Conservation (phyloP, 179 eudicot genomes). For the Camellia oleifera region DNA sequence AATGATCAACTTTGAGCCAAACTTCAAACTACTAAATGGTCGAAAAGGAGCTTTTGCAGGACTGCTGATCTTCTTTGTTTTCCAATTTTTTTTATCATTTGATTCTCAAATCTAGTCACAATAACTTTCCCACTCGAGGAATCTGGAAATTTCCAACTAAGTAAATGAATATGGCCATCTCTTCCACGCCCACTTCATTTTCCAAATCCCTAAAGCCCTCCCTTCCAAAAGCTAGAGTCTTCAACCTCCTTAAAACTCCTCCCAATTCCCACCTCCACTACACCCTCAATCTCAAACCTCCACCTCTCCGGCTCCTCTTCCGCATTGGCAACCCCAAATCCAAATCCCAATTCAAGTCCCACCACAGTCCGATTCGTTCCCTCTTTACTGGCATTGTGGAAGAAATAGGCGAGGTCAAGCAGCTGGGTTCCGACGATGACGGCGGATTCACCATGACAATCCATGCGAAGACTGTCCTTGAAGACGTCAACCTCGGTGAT, state of each 20-base stretch:
- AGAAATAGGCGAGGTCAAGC: conserved; percentile 72
- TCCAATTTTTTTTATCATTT: neutral
- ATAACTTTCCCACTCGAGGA: neutral
- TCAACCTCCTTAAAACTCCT: conserved; percentile 8
- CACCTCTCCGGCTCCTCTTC: conserved; percentile 28
- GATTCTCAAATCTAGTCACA: neutral
- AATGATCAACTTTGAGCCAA: no score
- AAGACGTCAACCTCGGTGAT: conserved; percentile 81
- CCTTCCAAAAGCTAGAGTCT: conserved; percentile 19
- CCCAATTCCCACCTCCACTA: conserved; percentile 25
- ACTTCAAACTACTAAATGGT: no score
- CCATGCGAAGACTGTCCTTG: conserved; percentile 54
- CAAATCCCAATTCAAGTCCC: conserved; percentile 23
- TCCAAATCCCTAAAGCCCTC: conserved; percentile 24
- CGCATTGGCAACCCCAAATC: conserved; percentile 24
- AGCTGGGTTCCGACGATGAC: conserved; percentile 45
- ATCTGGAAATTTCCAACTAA: neutral
- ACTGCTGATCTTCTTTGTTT: neutral
- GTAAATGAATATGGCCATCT: conserved; percentile 20
- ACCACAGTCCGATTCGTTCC: conserved; percentile 27
- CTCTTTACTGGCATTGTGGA: conserved; percentile 94
- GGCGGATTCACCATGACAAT: conserved; percentile 69
- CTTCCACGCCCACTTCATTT: conserved; percentile 12
- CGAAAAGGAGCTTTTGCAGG: no score
- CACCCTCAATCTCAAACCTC: conserved; percentile 35